phyloP scores from a whole-genome alignment of 768 basidiomycete species.

The Cantharellus cinnabarinus region DNA sequence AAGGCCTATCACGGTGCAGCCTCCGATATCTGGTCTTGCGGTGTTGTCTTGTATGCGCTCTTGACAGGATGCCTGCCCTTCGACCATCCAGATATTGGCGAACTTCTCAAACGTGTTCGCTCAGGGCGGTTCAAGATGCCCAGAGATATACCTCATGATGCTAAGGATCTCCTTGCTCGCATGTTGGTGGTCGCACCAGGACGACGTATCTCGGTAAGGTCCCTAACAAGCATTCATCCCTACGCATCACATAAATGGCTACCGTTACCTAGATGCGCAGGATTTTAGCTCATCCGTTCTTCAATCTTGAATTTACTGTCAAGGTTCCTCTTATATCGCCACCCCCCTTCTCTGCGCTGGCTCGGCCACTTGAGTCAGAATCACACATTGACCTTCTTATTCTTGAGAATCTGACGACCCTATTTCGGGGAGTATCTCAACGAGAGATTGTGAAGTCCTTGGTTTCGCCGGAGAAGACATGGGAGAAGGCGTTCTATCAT shows the following conservation, averaged over 20 bases:
- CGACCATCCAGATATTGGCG: constrained; percentile 65
- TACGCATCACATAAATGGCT: background rate
- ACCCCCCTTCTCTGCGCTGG: constrained; percentile 36
- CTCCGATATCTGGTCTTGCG: constrained; percentile 96
- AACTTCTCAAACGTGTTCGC: constrained; percentile 66
- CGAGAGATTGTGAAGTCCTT: constrained; percentile 52
- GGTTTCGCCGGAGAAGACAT: constrained; percentile 44
- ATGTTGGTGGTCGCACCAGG: constrained; percentile 66
- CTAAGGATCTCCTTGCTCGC: constrained; percentile 52
- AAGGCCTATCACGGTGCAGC: constrained; percentile 63
- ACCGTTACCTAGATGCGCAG: constrained; percentile 31
- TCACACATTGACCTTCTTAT: constrained; percentile 74
- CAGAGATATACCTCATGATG: constrained; percentile 38
- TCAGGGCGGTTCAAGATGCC: constrained; percentile 58
- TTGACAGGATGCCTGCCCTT: constrained; percentile 78
- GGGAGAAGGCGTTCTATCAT: constrained; percentile 94
- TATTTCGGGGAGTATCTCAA: constrained; percentile 76
- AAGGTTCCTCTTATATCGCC: constrained; percentile 15
- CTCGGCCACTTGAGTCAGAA: constrained; percentile 37
- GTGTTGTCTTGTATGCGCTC: constrained; percentile 81
- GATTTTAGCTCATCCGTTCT: constrained; percentile 64
- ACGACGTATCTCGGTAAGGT: constrained; percentile 43
- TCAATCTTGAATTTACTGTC: constrained; percentile 28
- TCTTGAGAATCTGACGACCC: constrained; percentile 68
- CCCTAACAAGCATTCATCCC: background rate